These are phyloP conservation scores for Fusarium sp. DNA, from an alignment of 2,329 filamentous ascomycete species.

Conservation along the genomic window DNA sequence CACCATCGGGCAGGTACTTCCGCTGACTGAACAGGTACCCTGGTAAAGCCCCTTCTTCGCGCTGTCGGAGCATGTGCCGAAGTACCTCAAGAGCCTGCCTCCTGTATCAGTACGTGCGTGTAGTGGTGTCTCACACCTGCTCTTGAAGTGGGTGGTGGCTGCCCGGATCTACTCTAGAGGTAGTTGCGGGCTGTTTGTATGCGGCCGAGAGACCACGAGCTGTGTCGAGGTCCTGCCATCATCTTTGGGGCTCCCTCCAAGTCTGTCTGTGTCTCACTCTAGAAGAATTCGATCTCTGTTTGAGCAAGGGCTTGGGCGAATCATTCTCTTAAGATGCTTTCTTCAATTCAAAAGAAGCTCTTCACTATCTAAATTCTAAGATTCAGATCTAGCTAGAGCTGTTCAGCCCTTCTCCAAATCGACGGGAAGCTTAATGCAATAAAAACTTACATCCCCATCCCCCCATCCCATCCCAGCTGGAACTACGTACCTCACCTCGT, in stretches of 20 bases:
- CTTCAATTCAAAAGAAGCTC: conserved; percentile 7
- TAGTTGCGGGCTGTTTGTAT: conserved; percentile 3
- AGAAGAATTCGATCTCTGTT: not conserved
- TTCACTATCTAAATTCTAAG: not conserved
- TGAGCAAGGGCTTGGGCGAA: not conserved
- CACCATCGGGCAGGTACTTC: not conserved
- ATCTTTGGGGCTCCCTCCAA: not conserved
- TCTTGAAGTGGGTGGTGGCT: conserved; percentile 4
- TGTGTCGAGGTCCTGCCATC: not conserved
- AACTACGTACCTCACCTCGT: conserved; percentile 2
- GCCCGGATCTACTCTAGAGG: conserved; percentile 1
- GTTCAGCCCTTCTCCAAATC: conserved; percentile 1
- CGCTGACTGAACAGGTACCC: not conserved
- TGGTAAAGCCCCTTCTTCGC: not conserved
- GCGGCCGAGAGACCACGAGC: not conserved
- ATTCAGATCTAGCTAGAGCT: not conserved
- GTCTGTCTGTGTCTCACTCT: not conserved
- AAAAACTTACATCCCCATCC: not conserved
- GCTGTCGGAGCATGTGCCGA: not conserved
- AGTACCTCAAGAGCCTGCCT: not conserved
- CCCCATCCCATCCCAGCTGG: not conserved
- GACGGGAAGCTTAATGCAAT: conserved; percentile 10
- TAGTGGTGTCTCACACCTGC: not conserved
- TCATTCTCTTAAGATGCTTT: not conserved
- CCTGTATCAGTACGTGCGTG: not conserved